phyloP scores from a whole-genome alignment of 179 eudicot species.

The Patellifolia procumbens region DNA sequence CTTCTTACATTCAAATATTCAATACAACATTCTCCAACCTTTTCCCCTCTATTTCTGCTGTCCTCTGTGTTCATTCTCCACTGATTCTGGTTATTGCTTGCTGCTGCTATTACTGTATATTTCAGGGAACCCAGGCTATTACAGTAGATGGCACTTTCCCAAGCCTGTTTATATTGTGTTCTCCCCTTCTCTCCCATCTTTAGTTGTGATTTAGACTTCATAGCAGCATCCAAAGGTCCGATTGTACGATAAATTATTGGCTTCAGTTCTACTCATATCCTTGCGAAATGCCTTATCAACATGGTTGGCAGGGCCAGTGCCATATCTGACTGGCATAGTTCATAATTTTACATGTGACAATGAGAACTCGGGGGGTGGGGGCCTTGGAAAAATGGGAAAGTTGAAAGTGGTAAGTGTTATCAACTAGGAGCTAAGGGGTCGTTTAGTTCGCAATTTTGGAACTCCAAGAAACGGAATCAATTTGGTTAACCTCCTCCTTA shows the following conservation, averaged over 20 bases:
- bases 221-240: not conserved
- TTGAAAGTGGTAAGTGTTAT: not conserved
- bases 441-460: too few species aligned
- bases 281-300: not conserved
- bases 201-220: not conserved
- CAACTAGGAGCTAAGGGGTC: too few species aligned
- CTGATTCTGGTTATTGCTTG: too few species aligned
- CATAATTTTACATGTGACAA: not conserved
- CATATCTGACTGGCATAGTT: not conserved
- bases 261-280: not conserved
- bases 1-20: too few species aligned
- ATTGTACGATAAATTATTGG: not conserved
- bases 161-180: not conserved
- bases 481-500: too few species aligned
- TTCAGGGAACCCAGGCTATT: too few species aligned
- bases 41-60: too few species aligned
- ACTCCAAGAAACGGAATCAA: too few species aligned
- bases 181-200: not conserved
- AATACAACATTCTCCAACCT: too few species aligned
- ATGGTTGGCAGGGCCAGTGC: not conserved
- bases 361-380: not conserved
- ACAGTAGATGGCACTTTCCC: not conserved
- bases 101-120: too few species aligned
- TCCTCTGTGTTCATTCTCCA: too few species aligned
- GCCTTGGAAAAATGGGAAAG: not conserved